Conservation (phyloP, 208 protist species). For the Angomonas desouzai region DNA sequence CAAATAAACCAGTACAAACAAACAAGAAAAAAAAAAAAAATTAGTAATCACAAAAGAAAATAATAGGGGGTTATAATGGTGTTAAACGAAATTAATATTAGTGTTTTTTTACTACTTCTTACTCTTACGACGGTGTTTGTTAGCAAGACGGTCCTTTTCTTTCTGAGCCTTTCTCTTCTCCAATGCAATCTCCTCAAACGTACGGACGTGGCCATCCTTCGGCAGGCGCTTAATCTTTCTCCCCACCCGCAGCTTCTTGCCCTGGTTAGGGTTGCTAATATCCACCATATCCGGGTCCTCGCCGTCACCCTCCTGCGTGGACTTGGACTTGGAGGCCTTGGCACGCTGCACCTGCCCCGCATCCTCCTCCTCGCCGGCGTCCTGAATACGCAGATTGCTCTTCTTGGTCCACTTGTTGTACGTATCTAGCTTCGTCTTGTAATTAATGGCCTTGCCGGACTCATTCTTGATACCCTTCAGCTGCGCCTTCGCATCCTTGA, state of each 20-base stretch:
- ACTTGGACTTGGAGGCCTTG: conserved; percentile 27
- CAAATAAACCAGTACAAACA: no score
- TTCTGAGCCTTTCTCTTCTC: conserved; percentile 79
- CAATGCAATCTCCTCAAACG: conserved; percentile 82
- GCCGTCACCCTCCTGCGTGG: conserved; percentile 20
- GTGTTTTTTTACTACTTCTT: conserved; percentile 22
- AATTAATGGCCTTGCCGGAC: conserved; percentile 89
- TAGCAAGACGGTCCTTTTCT: conserved; percentile 64
- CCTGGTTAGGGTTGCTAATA: conserved; percentile 88
- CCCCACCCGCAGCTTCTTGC: conserved; percentile 87
- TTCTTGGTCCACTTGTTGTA: conserved; percentile 89
- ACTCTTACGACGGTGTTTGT: conserved; percentile 46
- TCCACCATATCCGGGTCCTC: conserved; percentile 69
- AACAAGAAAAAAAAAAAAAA: neutral
- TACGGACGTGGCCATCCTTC: conserved; percentile 83
- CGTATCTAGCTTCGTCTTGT: conserved; percentile 86
- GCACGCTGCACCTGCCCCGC: conserved; percentile 69
- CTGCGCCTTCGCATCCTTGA: conserved; percentile 86
- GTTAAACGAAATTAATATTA: neutral
- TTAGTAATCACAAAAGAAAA: neutral
- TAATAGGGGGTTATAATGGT: neutral
- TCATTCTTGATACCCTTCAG: conserved; percentile 91
- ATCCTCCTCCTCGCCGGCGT: conserved; percentile 90
- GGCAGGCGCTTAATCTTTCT: conserved; percentile 80
- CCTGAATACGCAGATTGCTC: conserved; percentile 91